Percentiles rank a stretch among this genome's conserved stretches.
phyloP scores from a whole-genome alignment of 2,329 filamentous ascomycete species.

The Alternaria triticimaculans region DNA sequence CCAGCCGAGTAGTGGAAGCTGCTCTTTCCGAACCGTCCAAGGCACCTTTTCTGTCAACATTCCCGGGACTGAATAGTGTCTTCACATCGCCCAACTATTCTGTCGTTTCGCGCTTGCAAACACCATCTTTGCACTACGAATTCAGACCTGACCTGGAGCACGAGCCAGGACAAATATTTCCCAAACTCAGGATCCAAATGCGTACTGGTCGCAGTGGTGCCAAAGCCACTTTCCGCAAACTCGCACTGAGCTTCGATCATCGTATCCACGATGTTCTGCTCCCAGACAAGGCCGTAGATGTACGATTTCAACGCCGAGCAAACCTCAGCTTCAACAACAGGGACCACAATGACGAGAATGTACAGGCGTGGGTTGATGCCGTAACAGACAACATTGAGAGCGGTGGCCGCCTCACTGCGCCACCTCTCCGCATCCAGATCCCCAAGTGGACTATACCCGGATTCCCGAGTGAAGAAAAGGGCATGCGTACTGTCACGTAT shows the following conservation, averaged over 20 bases:
- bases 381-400: constrained; percentile 35
- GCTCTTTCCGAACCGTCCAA: neutral
- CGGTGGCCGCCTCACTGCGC: constrained; percentile 38
- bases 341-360: constrained; percentile 13
- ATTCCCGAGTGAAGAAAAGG: constrained; percentile 11
- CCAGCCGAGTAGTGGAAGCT: constrained; percentile 2
- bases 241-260: constrained; percentile 31
- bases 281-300: constrained; percentile 36
- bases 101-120: constrained; percentile 7
- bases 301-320: constrained; percentile 33
- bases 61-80: constrained; percentile 32
- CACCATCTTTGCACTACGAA: constrained; percentile 30
- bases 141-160: constrained; percentile 32
- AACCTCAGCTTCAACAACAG: constrained; percentile 19
- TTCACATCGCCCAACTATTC: constrained; percentile 23
- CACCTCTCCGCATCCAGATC: constrained; percentile 32
- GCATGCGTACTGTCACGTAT: constrained; percentile 26
- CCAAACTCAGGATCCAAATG: constrained; percentile 33
- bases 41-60: constrained; percentile 21
- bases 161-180: constrained; percentile 22
- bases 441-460: constrained; percentile 39
- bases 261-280: constrained; percentile 38
- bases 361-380: constrained; percentile 24
- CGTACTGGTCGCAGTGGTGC: constrained; percentile 17
- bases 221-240: constrained; percentile 23